Evolutionary conservation across 257 asterid genomes (phyloP).

Genomic region (Plectranthus barbatus): DNA sequence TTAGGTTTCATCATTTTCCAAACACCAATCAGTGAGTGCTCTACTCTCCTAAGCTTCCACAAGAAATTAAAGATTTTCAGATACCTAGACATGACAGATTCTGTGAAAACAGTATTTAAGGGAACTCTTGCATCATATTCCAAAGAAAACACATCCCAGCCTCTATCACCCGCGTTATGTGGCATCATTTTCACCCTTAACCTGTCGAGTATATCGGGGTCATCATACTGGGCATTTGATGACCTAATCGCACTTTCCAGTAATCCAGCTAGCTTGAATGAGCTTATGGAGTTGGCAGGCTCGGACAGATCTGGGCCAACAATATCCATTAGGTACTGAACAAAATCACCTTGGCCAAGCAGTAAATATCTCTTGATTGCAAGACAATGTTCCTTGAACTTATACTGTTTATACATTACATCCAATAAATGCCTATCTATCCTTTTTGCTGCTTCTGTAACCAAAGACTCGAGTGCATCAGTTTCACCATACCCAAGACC

Average conservation of each 20-base stretch:
- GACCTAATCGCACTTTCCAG: constrained; percentile 90
- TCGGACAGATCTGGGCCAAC: constrained; percentile 93
- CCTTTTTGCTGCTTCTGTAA: constrained; percentile 85
- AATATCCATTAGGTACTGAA: constrained; percentile 92
- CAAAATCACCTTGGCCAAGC: constrained; percentile 99
- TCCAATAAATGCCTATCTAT: constrained; percentile 85
- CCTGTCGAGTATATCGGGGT: constrained; percentile 78
- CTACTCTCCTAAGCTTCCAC: constrained; percentile 97
- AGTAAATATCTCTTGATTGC: constrained; percentile 93
- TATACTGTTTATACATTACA: constrained; percentile 70
- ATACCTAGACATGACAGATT: constrained; percentile 86
- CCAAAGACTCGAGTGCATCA: constrained; percentile 90
- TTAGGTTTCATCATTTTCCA: constrained; percentile 98
- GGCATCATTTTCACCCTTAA: constrained; percentile 97
- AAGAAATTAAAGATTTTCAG: constrained; percentile 80
- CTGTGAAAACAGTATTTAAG: constrained; percentile 79
- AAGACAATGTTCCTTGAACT: constrained; percentile 94
- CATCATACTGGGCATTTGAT: constrained; percentile 95
- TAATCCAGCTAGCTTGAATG: constrained; percentile 89
- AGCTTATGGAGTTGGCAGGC: constrained; percentile 92
- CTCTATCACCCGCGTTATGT: constrained; percentile 87
- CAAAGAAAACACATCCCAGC: constrained; percentile 98
- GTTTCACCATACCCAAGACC: constrained; percentile 93
- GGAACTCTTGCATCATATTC: constrained; percentile 94
- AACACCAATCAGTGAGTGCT: constrained; percentile 84